phyloP scores from a whole-genome alignment of 129 eudicot species.

The Flaveria trinervia region DNA sequence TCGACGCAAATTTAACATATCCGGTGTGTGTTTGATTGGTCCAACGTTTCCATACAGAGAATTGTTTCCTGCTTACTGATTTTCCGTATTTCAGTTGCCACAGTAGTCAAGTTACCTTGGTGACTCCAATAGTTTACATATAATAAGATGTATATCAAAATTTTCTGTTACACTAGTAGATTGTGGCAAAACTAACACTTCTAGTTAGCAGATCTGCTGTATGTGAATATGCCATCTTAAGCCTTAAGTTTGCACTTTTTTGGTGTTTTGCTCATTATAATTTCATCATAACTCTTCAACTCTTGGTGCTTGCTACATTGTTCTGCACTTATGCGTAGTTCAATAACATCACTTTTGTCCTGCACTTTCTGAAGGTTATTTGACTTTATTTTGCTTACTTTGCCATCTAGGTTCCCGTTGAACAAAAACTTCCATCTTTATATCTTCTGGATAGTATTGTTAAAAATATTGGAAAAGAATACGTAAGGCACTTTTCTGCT shows the following conservation, averaged over 20 bases:
- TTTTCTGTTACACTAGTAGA: neutral
- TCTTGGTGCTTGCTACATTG: constrained; percentile 4
- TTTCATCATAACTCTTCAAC: constrained; percentile 14
- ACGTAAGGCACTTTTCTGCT: constrained; percentile 67
- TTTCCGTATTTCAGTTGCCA: neutral
- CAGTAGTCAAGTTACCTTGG: constrained; percentile 3
- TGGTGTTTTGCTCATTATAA: neutral
- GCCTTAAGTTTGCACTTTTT: neutral
- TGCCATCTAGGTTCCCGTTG: constrained; percentile 69
- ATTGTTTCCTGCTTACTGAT: neutral
- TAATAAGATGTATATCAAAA: neutral
- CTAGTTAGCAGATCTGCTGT: neutral
- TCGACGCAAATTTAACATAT: neutral
- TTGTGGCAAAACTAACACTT: neutral
- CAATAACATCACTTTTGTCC: neutral
- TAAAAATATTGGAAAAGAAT: constrained; percentile 89
- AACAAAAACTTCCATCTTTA: constrained; percentile 84
- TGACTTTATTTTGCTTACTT: constrained; percentile 27
- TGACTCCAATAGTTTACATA: neutral
- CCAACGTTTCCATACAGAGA: neutral
- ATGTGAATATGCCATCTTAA: constrained; percentile 18
- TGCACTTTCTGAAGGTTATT: neutral
- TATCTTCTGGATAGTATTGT: constrained; percentile 97
- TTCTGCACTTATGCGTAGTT: constrained; percentile 2
- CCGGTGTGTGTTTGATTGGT: neutral